Base-by-base conservation (phyloP, 345 rosid genomes). In the Acer yangbiense region DNA sequence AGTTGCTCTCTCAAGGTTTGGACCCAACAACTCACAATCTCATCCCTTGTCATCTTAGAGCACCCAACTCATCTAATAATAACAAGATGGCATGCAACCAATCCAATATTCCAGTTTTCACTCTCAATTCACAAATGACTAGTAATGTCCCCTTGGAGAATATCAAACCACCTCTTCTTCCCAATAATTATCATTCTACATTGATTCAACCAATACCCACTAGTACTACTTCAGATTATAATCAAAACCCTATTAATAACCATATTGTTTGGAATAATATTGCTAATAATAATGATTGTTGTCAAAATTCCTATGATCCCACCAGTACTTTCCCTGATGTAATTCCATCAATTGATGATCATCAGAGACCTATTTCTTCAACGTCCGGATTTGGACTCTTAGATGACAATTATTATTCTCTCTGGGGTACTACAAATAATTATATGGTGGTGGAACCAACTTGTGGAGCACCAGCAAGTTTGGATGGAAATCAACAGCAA, bases 1-100 rank as follows among this genome's bases (percentile, higher is more conserved):
- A 91, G 76, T 82, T 91, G 43, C 82, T 90, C 27, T 87, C 93
- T 17, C 90, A 87, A 83, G 96, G 84, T 4, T 69, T 78, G 3
- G 81, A 78, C 66, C 92, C 92, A 14, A 83, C 80, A 48, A 89
- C 92, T 8, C 92, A 89, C 84, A 65, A 72, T 72, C 23, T 72
- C 43, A 65, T 72, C 46, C 85, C 85, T 20, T 58, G 78, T 52
- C 85, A 76, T 58, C 81, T 79, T 50, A 77, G 86, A 75, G 76
- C 84, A 16, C 20, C 74, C 11, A 50, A 21, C 5, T 18, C 64
- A 12, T 18, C n/a, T 54, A 54, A 54, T 18, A 54, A 54, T 6
- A 75, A 69, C 6, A 82, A 85, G 32, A 3, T 64, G 65, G 16
- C 78, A 58, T 55, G 69, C 77, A 78, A 62, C 35, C 75, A 46